Percentiles rank a stretch among this genome's conserved stretches.
Conservation (phyloP, 345 rosid species). For the Sisymbrium altissimum region DNA sequence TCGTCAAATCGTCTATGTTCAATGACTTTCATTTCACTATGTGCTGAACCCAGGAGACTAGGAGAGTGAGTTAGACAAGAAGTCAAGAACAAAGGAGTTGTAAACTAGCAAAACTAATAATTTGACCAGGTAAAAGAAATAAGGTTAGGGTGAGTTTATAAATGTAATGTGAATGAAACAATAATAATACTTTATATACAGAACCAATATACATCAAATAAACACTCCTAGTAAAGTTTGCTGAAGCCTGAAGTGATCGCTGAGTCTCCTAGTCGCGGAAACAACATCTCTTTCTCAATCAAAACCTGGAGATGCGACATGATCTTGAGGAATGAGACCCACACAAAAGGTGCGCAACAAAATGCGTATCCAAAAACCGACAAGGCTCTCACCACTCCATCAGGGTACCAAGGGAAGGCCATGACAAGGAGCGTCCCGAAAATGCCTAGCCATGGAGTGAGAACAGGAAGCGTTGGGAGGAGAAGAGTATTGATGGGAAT, state of each 20-base stretch:
- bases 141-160: slow-evolving; percentile 3
- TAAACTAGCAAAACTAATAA: not conserved
- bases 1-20: not conserved
- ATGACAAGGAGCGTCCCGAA: slow-evolving; percentile 71
- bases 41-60: not conserved
- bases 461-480: slow-evolving; percentile 61
- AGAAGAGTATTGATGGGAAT: slow-evolving; percentile 61
- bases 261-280: slow-evolving; percentile 64
- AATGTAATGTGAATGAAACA: slow-evolving; percentile 25
- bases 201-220: slow-evolving; percentile 18
- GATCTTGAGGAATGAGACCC: slow-evolving; percentile 56
- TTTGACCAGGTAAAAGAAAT: not conserved
- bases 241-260: slow-evolving; percentile 41
- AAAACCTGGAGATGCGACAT: slow-evolving; percentile 59
- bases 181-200: slow-evolving; percentile 22
- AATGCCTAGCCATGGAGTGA: slow-evolving; percentile 64
- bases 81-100: not conserved
- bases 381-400: slow-evolving; percentile 73
- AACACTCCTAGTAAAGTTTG: slow-evolving; percentile 45
- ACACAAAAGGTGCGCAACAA: slow-evolving; percentile 68
- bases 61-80: not conserved
- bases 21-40: not conserved
- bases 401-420: slow-evolving; percentile 78
- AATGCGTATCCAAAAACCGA: slow-evolving; percentile 71
- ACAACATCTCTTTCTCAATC: slow-evolving; percentile 74